Base-by-base conservation (phyloP, 2,329 filamentous ascomycete species). In the Lecanosticta acicola region DNA sequence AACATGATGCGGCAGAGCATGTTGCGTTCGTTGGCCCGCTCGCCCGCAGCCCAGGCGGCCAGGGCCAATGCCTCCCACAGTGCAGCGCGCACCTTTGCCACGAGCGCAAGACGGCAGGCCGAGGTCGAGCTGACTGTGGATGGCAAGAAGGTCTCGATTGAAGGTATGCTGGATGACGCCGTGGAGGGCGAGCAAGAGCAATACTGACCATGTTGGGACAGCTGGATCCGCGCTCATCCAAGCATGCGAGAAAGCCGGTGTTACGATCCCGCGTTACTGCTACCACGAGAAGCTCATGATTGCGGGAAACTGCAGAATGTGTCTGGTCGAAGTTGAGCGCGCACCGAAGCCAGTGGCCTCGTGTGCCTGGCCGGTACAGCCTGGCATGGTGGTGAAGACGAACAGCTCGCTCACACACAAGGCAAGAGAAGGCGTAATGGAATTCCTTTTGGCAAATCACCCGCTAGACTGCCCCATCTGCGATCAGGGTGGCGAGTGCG, bases 241-340 rank as follows among this genome's bases (percentile, higher is more conserved):
- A 76, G 93, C 93, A 66, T 98, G 93, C 76, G 93, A 98, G 74
- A 96, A 98, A 76, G 93, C 91, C 56, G 93, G 93, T 65, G 80
- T 78, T 57, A 93, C 85, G 53, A 78, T 97, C 65, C 91, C 91
- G 60, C 89, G 90, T 87, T 96, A 95, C 73, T 97, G 91, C 74
- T 97, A 97, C 73, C 91, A 96, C 80, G 91, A 97, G 85, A 97
- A 98, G 75, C 80, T 98, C 60, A 89, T 94, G 84, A 95, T 98
- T 78, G 93, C 93, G 64, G 93, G 93, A 71, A 98, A 97, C 74
- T 98, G 93, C 74, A 89, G 93, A 75, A 98, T 98, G 93, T 98
- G 93, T 73, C 75, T 98, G 65, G 93, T 98, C 65, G 93, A 98
- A 76, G 93, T 98, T 58, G 93, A 97, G 75, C 82, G 83, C 71